These are phyloP conservation scores for Mycena crocata DNA, from an alignment of 768 basidiomycete species.

Conservation along the genomic window DNA sequence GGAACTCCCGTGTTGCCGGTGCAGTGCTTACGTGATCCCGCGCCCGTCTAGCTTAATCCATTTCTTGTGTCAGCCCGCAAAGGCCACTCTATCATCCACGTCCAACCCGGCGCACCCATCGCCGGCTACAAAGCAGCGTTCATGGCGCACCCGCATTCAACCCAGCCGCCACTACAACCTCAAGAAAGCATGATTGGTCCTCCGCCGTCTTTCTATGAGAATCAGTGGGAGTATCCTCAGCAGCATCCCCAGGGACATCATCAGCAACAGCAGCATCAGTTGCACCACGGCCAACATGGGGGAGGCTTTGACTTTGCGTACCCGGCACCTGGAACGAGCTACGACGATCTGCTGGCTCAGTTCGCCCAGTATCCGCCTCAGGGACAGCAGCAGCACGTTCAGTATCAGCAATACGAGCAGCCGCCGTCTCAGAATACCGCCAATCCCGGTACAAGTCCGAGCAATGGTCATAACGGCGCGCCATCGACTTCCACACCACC, in stretches of 20 bases:
- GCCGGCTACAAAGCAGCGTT: neutral
- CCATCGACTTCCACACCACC: slow-evolving; percentile 12
- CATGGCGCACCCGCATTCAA: slow-evolving; percentile 6
- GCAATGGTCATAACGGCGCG: no score
- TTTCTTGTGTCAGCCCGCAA: no score
- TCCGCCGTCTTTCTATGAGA: slow-evolving; percentile 63
- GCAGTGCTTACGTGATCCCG: slow-evolving; percentile 6
- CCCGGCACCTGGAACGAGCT: slow-evolving; percentile 30
- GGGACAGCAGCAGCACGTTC: slow-evolving; percentile 27
- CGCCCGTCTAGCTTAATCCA: neutral
- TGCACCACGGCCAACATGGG: no score
- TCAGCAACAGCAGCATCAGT: slow-evolving; percentile 28
- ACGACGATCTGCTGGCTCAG: slow-evolving; percentile 33
- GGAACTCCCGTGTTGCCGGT: no score
- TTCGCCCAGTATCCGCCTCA: slow-evolving; percentile 36
- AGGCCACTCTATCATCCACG: no score
- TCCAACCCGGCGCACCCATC: neutral
- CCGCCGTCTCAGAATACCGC: slow-evolving; percentile 25
- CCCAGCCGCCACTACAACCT: slow-evolving; percentile 14
- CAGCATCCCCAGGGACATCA: slow-evolving; percentile 27
- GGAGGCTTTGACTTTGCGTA: slow-evolving; percentile 34
- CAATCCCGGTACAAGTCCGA: slow-evolving; percentile 12
- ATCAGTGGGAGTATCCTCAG: neutral
- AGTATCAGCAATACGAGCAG: slow-evolving; percentile 29
- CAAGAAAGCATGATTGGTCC: slow-evolving; percentile 68